Evolutionary conservation across 176 grass and related monocot species (phyloP), one percentile per base, ranked within the genome.

Genomic region (Coix lacrymajobi): DNA sequence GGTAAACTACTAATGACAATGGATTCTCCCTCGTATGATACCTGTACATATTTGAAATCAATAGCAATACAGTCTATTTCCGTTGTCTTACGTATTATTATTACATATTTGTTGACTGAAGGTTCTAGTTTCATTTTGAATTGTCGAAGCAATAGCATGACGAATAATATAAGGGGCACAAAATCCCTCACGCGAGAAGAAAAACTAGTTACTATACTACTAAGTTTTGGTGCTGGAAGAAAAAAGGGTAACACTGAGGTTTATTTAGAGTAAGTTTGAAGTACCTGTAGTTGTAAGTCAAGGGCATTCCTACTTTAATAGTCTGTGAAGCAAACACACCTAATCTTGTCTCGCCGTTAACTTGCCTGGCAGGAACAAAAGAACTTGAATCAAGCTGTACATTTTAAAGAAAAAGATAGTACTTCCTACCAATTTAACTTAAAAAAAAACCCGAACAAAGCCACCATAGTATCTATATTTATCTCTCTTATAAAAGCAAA

Each of bases 211-310:
- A 73, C 45, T 62, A 54, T 62, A 31, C 30, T 48, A 65, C 4
- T 65, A 13, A 51, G 31, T 62, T 73, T 13, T 44, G 12, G 8
- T 56, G 6, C 31, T n/a, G 0, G 8, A 54, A 22, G 49, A 40
- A 73, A 46, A 5, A 79, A 2, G 4, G 26, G 22, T 2, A 40
- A 16, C 9, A n/a, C 60, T 37, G 14, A 49, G 38, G 34, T 7
- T 71, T 17, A 79, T n/a, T 29, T 20, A 77, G 57, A 64, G 24
- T n/a, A 57, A 77, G 57, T 87, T 61, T 83, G 32, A 87, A 28
- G 7, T 89, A 93, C 88, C 90, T 96, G 88, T 96, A 92, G 86
- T 92, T 74, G 82, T 92, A 96, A 56, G 90, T 96, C 86, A 96
- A 87, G 32, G 93, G 85, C 41, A 82, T 86, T 22, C 83, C 88